Evolutionary conservation across 768 basidiomycete species (phyloP), one percentile per base, ranked within the genome.

Genomic region (Punctularia strigosozonata): DNA sequence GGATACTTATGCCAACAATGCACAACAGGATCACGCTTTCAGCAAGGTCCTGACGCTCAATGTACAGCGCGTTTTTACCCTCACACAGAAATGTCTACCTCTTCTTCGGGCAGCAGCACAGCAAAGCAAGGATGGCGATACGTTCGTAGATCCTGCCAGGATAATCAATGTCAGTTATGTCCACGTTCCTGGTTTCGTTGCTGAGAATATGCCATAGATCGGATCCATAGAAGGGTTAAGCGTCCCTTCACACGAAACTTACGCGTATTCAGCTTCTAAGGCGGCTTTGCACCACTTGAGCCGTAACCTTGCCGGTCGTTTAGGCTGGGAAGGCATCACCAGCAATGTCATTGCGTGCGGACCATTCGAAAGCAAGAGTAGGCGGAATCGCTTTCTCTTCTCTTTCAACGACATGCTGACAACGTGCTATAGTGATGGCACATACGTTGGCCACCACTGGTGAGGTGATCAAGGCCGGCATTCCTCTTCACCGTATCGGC

Each of bases 261-360:
- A 75, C 44, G 74, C 77, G 0, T 80, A 80, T 49, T 68, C 73
- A 23, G 69, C 75, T 3, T 71, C 71, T n/a, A 82, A 82, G 50
- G 75, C 71, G 4, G 74, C 63, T 3, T 54, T 77, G 38, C 71
- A 74, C 50, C 77, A 79, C 39, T 55, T 78, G 21, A 73, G 73
- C 40, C 62, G 72, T 17, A 68, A 75, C 43, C 62, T 81, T 20
- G 79, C 69, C 0, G 66, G 65, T 19, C 57, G 73, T 5, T 62
- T 80, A 5, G 78, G 77, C 0, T 57, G 50, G 38, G 71, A 77
- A 39, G 67, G 71, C 0, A 72, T 81, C 48, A 64, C 68, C 19
- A 71, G 71, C 50, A 81, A 80, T 51, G 71, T 73, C 12, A 69
- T 81, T 36, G 75, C 77, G 6, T 75, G 75, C 38, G 80, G 57